These are phyloP conservation scores for Saussurea involucrata DNA, from an alignment of 129 eudicot species.

Conservation along the genomic window DNA sequence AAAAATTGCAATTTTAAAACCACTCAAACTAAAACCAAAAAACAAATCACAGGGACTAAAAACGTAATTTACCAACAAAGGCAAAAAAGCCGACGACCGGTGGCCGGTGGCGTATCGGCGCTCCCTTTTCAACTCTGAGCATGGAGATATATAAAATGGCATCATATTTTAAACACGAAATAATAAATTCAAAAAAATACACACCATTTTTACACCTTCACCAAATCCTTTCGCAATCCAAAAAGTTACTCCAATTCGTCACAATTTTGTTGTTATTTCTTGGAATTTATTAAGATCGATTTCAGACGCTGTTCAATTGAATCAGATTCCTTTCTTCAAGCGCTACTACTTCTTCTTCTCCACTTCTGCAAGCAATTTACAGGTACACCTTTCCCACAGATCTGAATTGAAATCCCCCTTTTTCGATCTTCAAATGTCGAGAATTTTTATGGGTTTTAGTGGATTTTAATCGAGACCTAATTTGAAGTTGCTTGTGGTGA, in stretches of 20 bases:
- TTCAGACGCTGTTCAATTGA: background rate
- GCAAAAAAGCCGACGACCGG: background rate
- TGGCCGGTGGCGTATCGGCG: background rate
- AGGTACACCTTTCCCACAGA: slow-evolving; percentile 26
- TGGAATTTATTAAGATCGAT: background rate
- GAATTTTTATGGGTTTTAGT: background rate
- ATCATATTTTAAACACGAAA: background rate
- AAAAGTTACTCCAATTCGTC: background rate
- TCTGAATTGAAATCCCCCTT: slow-evolving; percentile 6
- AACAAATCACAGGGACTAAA: too few species aligned
- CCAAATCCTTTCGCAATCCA: slow-evolving; percentile 10
- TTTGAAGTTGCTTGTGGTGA: slow-evolving; percentile 18
- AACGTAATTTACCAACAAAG: too few species aligned
- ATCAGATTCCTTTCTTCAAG: slow-evolving; percentile 13
- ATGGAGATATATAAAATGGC: background rate
- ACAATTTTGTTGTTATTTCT: background rate
- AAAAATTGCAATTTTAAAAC: too few species aligned
- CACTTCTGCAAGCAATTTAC: slow-evolving; percentile 17
- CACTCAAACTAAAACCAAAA: too few species aligned
- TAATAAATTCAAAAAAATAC: background rate
- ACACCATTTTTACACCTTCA: background rate
- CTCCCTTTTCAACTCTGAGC: background rate
- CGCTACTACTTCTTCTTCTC: background rate
- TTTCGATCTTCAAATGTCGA: background rate
- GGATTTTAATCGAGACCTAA: slow-evolving; percentile 1